Evolutionary conservation across 2,329 filamentous ascomycete genomes (phyloP).

Genomic region (Scedosporium aurantiacum): DNA sequence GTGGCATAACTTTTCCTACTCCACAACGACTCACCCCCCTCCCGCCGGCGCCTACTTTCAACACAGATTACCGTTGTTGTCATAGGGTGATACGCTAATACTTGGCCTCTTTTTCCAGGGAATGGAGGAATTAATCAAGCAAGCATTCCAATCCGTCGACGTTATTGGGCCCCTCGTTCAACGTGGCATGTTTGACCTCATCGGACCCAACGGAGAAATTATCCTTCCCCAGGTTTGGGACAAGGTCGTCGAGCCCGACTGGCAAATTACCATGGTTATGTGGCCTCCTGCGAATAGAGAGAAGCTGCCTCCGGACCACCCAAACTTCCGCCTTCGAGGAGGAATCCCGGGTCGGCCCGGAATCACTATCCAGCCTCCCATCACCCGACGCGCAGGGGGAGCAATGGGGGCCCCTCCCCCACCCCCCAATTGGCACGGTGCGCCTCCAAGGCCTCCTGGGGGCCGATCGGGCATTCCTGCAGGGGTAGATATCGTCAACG

Average conservation of each 20-base stretch:
- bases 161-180: slow-evolving; percentile 65
- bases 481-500: not conserved
- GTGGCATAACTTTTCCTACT: slow-evolving; percentile 18
- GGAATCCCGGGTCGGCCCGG: not conserved
- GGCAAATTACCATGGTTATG: slow-evolving; percentile 43
- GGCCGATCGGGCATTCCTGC: not conserved
- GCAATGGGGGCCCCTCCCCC: not conserved
- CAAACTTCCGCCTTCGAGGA: slow-evolving; percentile 3
- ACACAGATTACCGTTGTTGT: not conserved
- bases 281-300: slow-evolving; percentile 42
- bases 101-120: slow-evolving; percentile 38
- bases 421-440: not conserved
- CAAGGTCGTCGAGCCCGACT: slow-evolving; percentile 65
- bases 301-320: slow-evolving; percentile 11
- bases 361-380: slow-evolving; percentile 1
- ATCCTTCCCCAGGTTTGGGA: slow-evolving; percentile 73
- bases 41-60: not conserved
- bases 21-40: not conserved
- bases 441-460: not conserved
- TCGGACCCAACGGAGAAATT: slow-evolving; percentile 70
- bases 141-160: slow-evolving; percentile 72
- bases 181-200: slow-evolving; percentile 68
- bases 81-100: not conserved
- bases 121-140: slow-evolving; percentile 78
- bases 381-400: not conserved